Evolutionary conservation across 2,329 filamentous ascomycete genomes (phyloP).

Genomic region (Thielaviopsis cerberus): DNA sequence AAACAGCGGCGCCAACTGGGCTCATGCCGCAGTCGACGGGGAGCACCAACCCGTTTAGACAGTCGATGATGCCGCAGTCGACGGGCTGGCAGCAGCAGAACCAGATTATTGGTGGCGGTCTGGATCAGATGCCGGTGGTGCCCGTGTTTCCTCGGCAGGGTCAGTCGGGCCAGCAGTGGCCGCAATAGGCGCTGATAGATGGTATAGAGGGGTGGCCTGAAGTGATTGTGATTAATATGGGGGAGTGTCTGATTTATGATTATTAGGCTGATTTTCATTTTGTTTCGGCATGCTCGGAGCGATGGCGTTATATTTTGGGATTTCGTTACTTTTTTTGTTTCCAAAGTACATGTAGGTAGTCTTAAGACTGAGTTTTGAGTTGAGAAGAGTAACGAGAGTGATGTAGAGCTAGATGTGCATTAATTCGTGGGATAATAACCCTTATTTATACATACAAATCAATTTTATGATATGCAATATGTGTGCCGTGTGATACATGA

Average conservation of each 20-base stretch:
- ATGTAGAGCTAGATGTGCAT: background rate
- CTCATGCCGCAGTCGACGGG: conserved; percentile 64
- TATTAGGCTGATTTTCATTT: background rate
- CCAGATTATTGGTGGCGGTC: conserved; percentile 55
- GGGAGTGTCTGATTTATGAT: conserved; percentile 1
- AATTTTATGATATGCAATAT: too few species aligned
- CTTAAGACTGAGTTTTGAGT: background rate
- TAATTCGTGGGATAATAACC: background rate
- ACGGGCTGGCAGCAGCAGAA: conserved; percentile 87
- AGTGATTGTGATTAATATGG: too few species aligned
- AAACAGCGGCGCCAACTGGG: conserved; percentile 28
- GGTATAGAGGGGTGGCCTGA: background rate
- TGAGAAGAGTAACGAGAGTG: background rate
- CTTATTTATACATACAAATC: background rate
- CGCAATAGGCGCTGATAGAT: conserved; percentile 17
- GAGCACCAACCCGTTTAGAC: conserved; percentile 85
- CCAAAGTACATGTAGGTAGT: background rate
- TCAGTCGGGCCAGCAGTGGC: conserved; percentile 43
- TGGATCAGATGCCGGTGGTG: conserved; percentile 62
- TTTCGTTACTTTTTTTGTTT: background rate
- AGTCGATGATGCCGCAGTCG: conserved; percentile 74
- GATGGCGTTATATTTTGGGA: conserved; percentile 7
- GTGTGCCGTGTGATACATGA: too few species aligned
- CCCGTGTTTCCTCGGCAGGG: conserved; percentile 72
- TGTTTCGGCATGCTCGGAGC: conserved; percentile 1